A percentile compares a stretch with the other conserved stretches of the same genome.
Evolutionary conservation across 192 early-diverging fungal genomes (phyloP).

Genomic region (Entomortierella lignicola): DNA sequence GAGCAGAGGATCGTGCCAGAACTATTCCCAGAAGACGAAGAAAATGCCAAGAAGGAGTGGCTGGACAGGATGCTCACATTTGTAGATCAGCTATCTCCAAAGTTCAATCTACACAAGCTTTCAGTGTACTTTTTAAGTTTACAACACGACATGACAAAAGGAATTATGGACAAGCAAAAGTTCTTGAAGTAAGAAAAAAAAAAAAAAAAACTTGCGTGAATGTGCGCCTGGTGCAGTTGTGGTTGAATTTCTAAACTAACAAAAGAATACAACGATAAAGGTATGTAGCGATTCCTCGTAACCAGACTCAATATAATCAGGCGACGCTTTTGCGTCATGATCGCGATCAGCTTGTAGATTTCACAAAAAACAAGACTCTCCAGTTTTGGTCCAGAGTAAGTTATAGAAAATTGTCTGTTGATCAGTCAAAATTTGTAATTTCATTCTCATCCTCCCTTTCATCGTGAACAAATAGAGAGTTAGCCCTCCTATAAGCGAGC

Average conservation of each 20-base stretch:
- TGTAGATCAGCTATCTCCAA: slow-evolving; percentile 38
- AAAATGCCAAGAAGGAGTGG: slow-evolving; percentile 28
- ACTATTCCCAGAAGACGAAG: slow-evolving; percentile 12
- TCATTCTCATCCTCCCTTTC: neutral
- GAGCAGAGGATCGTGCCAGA: slow-evolving; percentile 29
- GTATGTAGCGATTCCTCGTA: slow-evolving; percentile 30
- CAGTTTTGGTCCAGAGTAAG: slow-evolving; percentile 23
- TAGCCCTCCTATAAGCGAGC: slow-evolving; percentile 2
- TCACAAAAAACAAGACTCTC: neutral
- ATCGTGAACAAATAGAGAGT: slow-evolving; percentile 17
- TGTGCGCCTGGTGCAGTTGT: too few species aligned
- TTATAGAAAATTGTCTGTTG: neutral
- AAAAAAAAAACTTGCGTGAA: too few species aligned
- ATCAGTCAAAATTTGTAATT: too few species aligned
- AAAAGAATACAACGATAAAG: neutral
- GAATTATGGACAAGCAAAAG: slow-evolving; percentile 27
- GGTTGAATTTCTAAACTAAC: too few species aligned
- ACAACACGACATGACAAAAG: slow-evolving; percentile 17
- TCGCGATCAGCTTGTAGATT: neutral
- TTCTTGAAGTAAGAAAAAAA: slow-evolving; percentile 28
- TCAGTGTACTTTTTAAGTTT: slow-evolving; percentile 43
- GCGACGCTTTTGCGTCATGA: slow-evolving; percentile 8
- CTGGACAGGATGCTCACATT: slow-evolving; percentile 23
- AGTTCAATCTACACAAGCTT: slow-evolving; percentile 41
- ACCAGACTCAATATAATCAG: slow-evolving; percentile 14